Percentiles rank a stretch among this genome's conserved stretches.
These are phyloP conservation scores for Fusarium falciforme DNA, from an alignment of 2,329 filamentous ascomycete genomes.

Conservation along the genomic window DNA sequence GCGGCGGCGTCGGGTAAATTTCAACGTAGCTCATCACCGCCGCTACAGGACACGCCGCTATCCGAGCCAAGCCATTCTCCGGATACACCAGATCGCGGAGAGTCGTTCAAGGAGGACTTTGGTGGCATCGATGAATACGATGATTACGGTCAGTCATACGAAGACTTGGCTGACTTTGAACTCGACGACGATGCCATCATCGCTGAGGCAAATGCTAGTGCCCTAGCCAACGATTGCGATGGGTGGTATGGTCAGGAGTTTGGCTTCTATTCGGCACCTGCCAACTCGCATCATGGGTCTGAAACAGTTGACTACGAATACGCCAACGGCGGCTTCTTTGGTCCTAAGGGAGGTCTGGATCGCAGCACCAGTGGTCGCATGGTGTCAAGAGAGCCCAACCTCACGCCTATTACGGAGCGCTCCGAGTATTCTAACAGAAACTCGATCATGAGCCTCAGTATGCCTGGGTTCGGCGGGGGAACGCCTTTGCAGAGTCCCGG, in stretches of 20 bases:
- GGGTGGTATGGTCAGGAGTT: slow-evolving; percentile 98
- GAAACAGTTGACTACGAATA: slow-evolving; percentile 65
- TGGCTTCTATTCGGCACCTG: slow-evolving; percentile 84
- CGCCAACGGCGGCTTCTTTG: slow-evolving; percentile 89
- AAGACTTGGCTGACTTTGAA: slow-evolving; percentile 74
- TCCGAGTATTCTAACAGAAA: slow-evolving; percentile 97
- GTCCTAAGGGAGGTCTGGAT: slow-evolving; percentile 74
- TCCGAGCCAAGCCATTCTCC: slow-evolving; percentile 25
- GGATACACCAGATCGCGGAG: slow-evolving; percentile 15
- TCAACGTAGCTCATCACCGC: slow-evolving; percentile 65
- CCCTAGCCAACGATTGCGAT: slow-evolving; percentile 89
- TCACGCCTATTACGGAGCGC: slow-evolving; percentile 95
- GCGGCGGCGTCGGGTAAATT: slow-evolving; percentile 83
- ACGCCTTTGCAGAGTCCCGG: slow-evolving; percentile 74
- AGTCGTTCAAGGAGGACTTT: slow-evolving; percentile 53
- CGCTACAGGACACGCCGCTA: slow-evolving; percentile 40
- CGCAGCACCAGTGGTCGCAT: slow-evolving; percentile 79
- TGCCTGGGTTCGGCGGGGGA: slow-evolving; percentile 53
- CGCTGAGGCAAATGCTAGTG: slow-evolving; percentile 93
- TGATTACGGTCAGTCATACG: slow-evolving; percentile 66
- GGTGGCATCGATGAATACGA: slow-evolving; percentile 47
- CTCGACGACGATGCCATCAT: slow-evolving; percentile 92
- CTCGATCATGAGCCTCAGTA: slow-evolving; percentile 79
- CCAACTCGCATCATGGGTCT: slow-evolving; percentile 56
- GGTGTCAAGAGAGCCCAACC: slow-evolving; percentile 84